Evolutionary conservation across 1,139 yeast species (phyloP), one percentile per base, ranked within the genome.

Genomic region (Taiozyma sp.): DNA sequence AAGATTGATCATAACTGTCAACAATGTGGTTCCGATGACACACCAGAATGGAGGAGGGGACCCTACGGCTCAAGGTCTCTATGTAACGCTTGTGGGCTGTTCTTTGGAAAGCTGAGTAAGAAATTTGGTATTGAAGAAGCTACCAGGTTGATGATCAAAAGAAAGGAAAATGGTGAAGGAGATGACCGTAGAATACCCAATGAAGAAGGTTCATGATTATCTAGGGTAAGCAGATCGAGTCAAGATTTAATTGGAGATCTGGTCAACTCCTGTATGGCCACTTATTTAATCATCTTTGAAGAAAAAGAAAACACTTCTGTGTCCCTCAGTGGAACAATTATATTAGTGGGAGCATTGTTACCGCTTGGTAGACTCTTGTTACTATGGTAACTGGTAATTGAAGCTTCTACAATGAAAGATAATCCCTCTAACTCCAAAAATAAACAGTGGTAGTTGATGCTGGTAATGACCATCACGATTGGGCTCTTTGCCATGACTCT

Each of bases 21-120:
- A 42, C 82, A 78, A 56, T 87, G 95, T 67, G 88, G 88, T 2
- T 82, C 87, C 21, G 77, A 81, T 7, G 85, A 82, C 49, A 86
- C 95, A 0, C 93, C 95, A 1, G 95, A 86, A 65, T 86, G 95
- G 95, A 75, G 95, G 62, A 71, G 88, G 50, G 95, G 95, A 0
- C 95, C 93, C 1, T 80, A 82, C 54, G 91, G 91, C 0, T 81
- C 81, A 9, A 72, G 88, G 52, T 82, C 90, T 0, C 70, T 86
- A 50, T 86, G 95, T 64, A 86, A 86, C 66, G 95, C 95, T 0
- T 87, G 95, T 69, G 95, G 95, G 0, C 71, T 87, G 53, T 87
- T 81, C 64, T 88, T 83, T 62, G 83, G 89, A 28, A 85, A 86
- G 62, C 66, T 85, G 57, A 79, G 80, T 6, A 83, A 81, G 61